Base-by-base conservation (phyloP, 179 eudicot genomes). In the Vitellaria paradoxa region DNA sequence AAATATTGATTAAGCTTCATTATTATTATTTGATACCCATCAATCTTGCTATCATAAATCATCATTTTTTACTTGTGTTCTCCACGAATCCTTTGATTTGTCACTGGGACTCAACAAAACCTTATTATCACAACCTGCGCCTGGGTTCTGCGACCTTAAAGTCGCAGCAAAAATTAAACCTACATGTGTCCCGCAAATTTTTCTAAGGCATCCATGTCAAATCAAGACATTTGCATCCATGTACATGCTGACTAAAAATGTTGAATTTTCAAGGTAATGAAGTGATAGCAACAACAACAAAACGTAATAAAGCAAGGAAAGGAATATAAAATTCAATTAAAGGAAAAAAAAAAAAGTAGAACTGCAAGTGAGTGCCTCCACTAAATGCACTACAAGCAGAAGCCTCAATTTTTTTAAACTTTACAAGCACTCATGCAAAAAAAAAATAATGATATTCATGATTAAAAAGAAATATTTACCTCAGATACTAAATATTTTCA, bases 181-280 rank as follows among this genome's bases (percentile, higher is more conserved):
- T 40, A 18, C 23, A 40, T 59, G 63, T 13, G 37, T 68, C 53
- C 21, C 47, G 14, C 10, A 68, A 20, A 17, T 20, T 7, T 47
- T 8, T 3, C 37, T 11, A 52, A 47, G 14, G 4, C 37, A 47
- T 68, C 37, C 72, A 68, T 47, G 57, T 20, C 56, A 68, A 68
- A 68, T 46, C 37, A 68, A 68, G 56, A 68, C 9, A 68, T n/a
- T 21, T 68, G 26, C 55, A 68, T 68, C 72, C 17, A 11, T 68
- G 46, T 2, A 6, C 57, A 46, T 3, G 8, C 11, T 21, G 37
- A 47, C 18, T 68, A 68, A 68, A 2, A 68, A 47, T n/a, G 21
- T 12, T 21, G 72, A 68, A 47, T 47, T 3, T 6, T 47, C 14
- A 47, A n/a, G 24, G 7, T 18, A 21, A 59, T 59, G 23, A 59